A percentile compares a stretch with the other conserved stretches of the same genome.
These are phyloP conservation scores for Didymella arachidicola DNA, from an alignment of 2,329 filamentous ascomycete genomes.

Conservation along the genomic window DNA sequence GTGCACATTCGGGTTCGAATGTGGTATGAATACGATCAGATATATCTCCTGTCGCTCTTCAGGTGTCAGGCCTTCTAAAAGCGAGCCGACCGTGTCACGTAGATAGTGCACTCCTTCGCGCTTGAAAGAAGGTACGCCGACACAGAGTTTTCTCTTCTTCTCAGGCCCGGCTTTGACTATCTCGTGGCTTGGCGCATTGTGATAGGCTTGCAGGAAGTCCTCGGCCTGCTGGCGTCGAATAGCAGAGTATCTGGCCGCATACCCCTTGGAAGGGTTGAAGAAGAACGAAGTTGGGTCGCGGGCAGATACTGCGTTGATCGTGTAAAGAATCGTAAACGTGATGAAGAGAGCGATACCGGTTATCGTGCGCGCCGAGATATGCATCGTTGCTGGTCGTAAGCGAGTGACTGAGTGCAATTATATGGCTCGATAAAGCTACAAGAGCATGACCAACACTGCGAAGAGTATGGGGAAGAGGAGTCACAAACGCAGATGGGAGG, in stretches of 20 bases:
- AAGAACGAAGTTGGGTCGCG: constrained; percentile 49
- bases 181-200: constrained; percentile 24
- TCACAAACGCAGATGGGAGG: constrained; percentile 4
- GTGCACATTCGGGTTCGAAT: constrained; percentile 53
- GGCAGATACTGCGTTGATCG: constrained; percentile 35
- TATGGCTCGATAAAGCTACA: constrained; percentile 14
- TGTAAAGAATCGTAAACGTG: constrained; percentile 33
- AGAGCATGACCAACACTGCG: constrained; percentile 11
- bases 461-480: not conserved
- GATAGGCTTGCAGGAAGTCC: constrained; percentile 34
- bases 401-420: constrained; percentile 9
- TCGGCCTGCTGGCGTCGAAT: constrained; percentile 43
- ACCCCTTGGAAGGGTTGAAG: constrained; percentile 45
- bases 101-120: constrained; percentile 54
- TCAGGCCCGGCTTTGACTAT: constrained; percentile 26
- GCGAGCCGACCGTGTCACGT: constrained; percentile 53
- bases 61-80: constrained; percentile 54
- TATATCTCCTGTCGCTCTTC: constrained; percentile 54
- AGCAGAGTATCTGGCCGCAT: constrained; percentile 44
- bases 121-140: constrained; percentile 56
- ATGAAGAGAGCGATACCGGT: constrained; percentile 29
- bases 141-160: constrained; percentile 48
- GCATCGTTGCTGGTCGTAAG: constrained; percentile 26
- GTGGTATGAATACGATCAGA: constrained; percentile 56
- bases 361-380: constrained; percentile 33